These are phyloP conservation scores for Sarocladium brachiariae DNA, from an alignment of 2,329 filamentous ascomycete species.

Conservation along the genomic window DNA sequence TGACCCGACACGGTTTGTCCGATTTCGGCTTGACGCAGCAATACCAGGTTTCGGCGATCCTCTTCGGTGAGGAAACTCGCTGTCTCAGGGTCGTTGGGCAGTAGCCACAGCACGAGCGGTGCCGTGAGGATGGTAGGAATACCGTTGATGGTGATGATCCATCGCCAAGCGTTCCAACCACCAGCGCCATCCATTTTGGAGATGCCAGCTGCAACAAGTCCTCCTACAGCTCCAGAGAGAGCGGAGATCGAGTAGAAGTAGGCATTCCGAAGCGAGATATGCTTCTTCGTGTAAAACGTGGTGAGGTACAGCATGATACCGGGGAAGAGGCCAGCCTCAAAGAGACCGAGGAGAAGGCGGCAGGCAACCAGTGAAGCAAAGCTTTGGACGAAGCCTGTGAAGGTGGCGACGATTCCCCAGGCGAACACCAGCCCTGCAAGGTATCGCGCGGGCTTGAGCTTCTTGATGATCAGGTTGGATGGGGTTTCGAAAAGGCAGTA, in stretches of 20 bases:
- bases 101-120: constrained; percentile 7
- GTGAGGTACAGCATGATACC: constrained; percentile 44
- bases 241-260: constrained; percentile 35
- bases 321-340: constrained; percentile 56
- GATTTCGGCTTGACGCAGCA: constrained; percentile 23
- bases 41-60: constrained; percentile 20
- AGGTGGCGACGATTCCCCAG: constrained; percentile 49
- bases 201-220: constrained; percentile 55
- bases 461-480: constrained; percentile 32
- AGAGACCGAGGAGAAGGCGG: constrained; percentile 49
- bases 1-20: constrained; percentile 18
- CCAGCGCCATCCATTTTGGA: constrained; percentile 49
- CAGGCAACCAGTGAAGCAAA: constrained; percentile 49
- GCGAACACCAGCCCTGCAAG: constrained; percentile 27
- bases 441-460: constrained; percentile 39
- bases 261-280: constrained; percentile 13
- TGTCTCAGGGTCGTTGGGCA: constrained; percentile 11
- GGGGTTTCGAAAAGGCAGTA: constrained; percentile 35
- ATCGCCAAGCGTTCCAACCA: constrained; percentile 54
- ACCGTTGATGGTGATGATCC: constrained; percentile 52
- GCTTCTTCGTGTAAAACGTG: constrained; percentile 13
- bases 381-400: constrained; percentile 49
- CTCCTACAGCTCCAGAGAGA: constrained; percentile 54
- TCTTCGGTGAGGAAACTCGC: constrained; percentile 19
- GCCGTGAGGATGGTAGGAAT: constrained; percentile 26